A percentile compares a stretch with the other conserved stretches of the same genome.
Evolutionary conservation across 371 early-diverging fungal species (phyloP).

Genomic region (Mucor plumbeus): DNA sequence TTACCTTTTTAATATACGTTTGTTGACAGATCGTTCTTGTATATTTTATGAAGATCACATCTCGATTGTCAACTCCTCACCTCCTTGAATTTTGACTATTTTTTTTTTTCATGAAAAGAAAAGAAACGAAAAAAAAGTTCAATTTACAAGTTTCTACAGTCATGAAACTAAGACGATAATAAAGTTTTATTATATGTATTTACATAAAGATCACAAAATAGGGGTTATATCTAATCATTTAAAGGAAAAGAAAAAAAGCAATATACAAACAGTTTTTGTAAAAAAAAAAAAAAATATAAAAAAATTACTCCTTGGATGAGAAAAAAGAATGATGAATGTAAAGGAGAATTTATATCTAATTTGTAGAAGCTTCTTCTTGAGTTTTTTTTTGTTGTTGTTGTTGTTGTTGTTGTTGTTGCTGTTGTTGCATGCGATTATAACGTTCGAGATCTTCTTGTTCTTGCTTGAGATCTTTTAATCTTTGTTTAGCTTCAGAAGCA

Average conservation of each 20-base stretch:
- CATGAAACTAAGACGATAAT: no score
- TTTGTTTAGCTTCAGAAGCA: slow-evolving; percentile 53
- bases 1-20: not conserved
- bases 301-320: not conserved
- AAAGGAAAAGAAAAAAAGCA: no score
- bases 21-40: not conserved
- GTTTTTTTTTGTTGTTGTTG: not conserved
- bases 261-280: not conserved
- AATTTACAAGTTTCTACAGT: no score
- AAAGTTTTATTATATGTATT: no score
- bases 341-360: no score
- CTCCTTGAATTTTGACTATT: not conserved
- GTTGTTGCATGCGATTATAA: slow-evolving; percentile 26
- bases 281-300: not conserved
- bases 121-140: not conserved
- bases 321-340: no score
- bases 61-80: slow-evolving; percentile 2
- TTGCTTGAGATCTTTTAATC: slow-evolving; percentile 40
- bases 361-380: not conserved
- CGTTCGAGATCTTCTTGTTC: slow-evolving; percentile 48
- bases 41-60: not conserved
- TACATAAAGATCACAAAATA: no score
- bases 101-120: not conserved
- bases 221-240: no score
- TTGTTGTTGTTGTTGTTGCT: not conserved